Evolutionary conservation across 2,329 filamentous ascomycete species (phyloP).

Genomic region (Fusarium poae): DNA sequence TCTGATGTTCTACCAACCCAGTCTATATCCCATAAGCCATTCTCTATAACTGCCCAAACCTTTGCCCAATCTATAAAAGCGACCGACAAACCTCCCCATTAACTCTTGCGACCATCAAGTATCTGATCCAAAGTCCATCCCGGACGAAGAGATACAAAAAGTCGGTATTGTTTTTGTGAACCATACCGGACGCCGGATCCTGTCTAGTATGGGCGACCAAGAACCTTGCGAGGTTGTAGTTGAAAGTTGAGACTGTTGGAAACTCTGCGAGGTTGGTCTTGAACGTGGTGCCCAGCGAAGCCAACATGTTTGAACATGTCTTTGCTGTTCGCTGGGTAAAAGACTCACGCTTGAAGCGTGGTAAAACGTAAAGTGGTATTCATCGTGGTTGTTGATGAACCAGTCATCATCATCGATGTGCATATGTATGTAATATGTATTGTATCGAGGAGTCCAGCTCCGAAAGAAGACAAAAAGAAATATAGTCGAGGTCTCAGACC

Average conservation of each 20-base stretch:
- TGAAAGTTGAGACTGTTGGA: background rate
- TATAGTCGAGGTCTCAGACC: background rate
- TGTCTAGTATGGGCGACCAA: constrained; percentile 37
- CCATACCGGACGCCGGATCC: constrained; percentile 29
- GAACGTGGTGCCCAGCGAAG: constrained; percentile 40
- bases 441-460: constrained; percentile 31
- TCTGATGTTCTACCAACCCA: no score
- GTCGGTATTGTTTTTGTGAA: background rate
- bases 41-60: constrained; percentile 12
- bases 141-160: constrained; percentile 11
- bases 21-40: background rate
- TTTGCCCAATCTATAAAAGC: constrained; percentile 28
- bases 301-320: background rate
- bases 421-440: background rate
- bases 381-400: background rate
- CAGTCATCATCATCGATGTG: constrained; percentile 2
- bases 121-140: constrained; percentile 14
- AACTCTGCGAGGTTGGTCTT: constrained; percentile 24
- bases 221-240: background rate
- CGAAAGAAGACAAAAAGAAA: constrained; percentile 4
- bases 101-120: background rate
- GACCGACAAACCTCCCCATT: constrained; percentile 13
- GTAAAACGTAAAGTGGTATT: constrained; percentile 27
- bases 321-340: constrained; percentile 19
- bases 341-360: constrained; percentile 27